Evolutionary conservation across 2,329 filamentous ascomycete species (phyloP).

Genomic region (Gremmenia infestans): DNA sequence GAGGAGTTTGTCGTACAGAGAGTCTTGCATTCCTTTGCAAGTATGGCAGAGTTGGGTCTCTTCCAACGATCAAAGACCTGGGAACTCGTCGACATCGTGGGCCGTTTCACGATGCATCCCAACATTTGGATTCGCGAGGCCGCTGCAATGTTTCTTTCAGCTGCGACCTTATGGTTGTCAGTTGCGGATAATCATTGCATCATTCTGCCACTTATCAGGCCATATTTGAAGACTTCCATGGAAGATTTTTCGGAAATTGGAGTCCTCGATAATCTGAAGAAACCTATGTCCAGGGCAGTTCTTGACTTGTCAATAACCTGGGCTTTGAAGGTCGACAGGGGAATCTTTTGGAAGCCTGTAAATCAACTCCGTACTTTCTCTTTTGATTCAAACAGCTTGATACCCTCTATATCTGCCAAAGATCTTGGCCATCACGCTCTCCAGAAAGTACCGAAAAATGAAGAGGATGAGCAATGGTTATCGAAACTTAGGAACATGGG

Average conservation of each 20-base stretch:
- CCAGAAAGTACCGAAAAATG: slow-evolving; percentile 65
- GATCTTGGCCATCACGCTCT: slow-evolving; percentile 55
- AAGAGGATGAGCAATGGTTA: slow-evolving; percentile 95
- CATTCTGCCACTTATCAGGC: slow-evolving; percentile 70
- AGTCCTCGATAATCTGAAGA: slow-evolving; percentile 77
- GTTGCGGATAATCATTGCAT: slow-evolving; percentile 80
- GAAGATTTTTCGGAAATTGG: slow-evolving; percentile 66
- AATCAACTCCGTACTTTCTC: slow-evolving; percentile 67
- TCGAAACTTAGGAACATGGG: slow-evolving; percentile 77
- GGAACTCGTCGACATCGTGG: slow-evolving; percentile 80
- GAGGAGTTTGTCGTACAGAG: slow-evolving; percentile 94
- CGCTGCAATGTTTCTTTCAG: slow-evolving; percentile 75
- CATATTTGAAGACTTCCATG: slow-evolving; percentile 73
- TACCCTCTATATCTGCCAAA: slow-evolving; percentile 50
- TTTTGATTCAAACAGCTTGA: slow-evolving; percentile 50
- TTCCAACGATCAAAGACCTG: slow-evolving; percentile 80
- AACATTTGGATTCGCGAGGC: slow-evolving; percentile 95
- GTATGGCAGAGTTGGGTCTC: slow-evolving; percentile 82
- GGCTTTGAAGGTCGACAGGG: slow-evolving; percentile 76
- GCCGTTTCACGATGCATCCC: slow-evolving; percentile 85
- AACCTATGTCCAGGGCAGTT: slow-evolving; percentile 70
- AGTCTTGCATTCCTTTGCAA: slow-evolving; percentile 79
- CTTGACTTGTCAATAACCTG: slow-evolving; percentile 83
- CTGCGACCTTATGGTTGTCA: slow-evolving; percentile 69
- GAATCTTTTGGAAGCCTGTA: slow-evolving; percentile 80